A percentile compares a stretch with the other conserved stretches of the same genome.
Conservation (phyloP, 805 yeast genomes). For the Spathaspora passalidarum region DNA sequence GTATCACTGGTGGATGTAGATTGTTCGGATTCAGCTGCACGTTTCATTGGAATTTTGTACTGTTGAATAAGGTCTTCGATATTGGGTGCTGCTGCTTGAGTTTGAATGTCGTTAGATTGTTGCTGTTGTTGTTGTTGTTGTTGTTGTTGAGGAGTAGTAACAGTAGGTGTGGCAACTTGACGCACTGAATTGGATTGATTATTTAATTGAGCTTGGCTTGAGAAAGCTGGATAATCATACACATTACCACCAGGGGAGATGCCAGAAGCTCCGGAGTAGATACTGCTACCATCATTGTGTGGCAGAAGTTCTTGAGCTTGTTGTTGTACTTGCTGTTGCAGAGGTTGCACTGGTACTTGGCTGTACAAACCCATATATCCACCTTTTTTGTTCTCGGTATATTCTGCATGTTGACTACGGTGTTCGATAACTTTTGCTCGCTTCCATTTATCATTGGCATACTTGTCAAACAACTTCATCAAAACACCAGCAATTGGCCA, state of each 20-base stretch:
- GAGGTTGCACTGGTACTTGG: not conserved
- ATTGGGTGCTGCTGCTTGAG: conserved; percentile 13
- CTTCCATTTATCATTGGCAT: conserved; percentile 40
- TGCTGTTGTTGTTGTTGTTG: not conserved
- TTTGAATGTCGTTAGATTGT: not conserved
- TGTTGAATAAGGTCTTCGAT: conserved; percentile 34
- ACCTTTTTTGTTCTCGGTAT: conserved; percentile 25
- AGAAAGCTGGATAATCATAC: conserved; percentile 9
- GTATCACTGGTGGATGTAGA: conserved; percentile 16
- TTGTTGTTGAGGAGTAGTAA: not conserved
- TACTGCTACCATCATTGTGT: conserved; percentile 7
- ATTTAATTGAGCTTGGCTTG: conserved; percentile 8
- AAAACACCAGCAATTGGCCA: conserved; percentile 41
- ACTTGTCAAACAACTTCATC: conserved; percentile 36
- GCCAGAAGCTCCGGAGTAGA: conserved; percentile 19
- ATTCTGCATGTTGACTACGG: conserved; percentile 36
- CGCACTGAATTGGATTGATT: not conserved
- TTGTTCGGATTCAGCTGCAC: conserved; percentile 5
- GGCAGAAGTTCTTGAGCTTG: not conserved
- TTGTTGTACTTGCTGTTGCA: not conserved
- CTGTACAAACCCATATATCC: conserved; percentile 1
- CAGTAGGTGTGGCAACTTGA: not conserved
- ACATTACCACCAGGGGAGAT: conserved; percentile 26
- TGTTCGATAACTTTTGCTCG: conserved; percentile 39
- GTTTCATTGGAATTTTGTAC: conserved; percentile 18